Percentiles rank a stretch among this genome's conserved stretches.
Evolutionary conservation across 1,284 basidiomycete species (phyloP).

Genomic region (Austropuccinia psidii): DNA sequence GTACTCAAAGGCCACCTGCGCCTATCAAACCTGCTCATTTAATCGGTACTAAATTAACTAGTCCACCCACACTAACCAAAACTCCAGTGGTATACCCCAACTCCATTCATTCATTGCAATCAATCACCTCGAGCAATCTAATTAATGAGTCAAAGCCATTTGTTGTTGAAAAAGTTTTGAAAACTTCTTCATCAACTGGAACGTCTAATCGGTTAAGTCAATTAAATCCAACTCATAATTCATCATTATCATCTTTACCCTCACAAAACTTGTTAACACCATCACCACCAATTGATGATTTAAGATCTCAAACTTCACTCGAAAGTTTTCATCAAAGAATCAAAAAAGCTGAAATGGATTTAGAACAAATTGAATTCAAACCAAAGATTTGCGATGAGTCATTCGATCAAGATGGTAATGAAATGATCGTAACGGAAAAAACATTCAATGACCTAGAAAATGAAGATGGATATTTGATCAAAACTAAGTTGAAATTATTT

Average conservation of each 20-base stretch:
- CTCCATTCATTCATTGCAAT: neutral
- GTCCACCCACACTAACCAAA: too few relatives aligned
- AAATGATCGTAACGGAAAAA: too few relatives aligned
- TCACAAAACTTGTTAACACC: neutral
- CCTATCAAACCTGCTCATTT: neutral
- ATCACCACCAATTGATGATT: neutral
- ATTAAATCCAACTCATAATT: neutral
- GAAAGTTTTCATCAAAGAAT: constrained; percentile 5
- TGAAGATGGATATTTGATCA: too few relatives aligned
- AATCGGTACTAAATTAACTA: too few relatives aligned
- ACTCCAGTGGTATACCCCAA: neutral
- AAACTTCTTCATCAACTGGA: neutral
- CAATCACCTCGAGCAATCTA: neutral
- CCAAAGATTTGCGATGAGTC: too few relatives aligned
- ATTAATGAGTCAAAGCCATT: neutral
- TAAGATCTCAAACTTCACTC: neutral
- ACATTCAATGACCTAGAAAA: too few relatives aligned
- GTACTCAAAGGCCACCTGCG: neutral
- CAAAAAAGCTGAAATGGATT: constrained; percentile 8
- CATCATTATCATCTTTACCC: neutral
- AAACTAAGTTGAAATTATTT: too few relatives aligned
- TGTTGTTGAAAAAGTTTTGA: neutral
- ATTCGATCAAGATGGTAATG: too few relatives aligned
- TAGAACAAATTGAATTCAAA: neutral
- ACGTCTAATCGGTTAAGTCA: neutral